Conservation (phyloP, 2,329 filamentous ascomycete species). For the Chaetomiaceae sp. region DNA sequence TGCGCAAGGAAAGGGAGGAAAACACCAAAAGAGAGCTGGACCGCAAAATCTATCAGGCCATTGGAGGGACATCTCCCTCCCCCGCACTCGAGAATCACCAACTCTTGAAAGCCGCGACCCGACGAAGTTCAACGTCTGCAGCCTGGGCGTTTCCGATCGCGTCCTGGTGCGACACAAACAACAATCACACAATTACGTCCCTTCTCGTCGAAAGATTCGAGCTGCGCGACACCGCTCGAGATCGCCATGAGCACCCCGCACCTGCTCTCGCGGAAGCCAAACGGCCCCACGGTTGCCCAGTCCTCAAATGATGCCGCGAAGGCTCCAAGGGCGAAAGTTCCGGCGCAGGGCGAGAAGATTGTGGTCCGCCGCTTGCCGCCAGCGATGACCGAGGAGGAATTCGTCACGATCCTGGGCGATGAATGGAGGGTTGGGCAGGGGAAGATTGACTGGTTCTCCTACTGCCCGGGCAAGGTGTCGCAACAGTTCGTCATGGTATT, state of each 20-base stretch:
- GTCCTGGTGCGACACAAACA: no score
- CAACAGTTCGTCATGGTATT: conserved; percentile 60
- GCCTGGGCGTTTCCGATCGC: no score
- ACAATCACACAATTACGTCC: no score
- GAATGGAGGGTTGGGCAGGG: conserved; percentile 79
- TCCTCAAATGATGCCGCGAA: conserved; percentile 36
- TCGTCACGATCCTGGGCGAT: conserved; percentile 64
- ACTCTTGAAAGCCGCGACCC: no score
- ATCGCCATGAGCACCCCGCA: conserved; percentile 24
- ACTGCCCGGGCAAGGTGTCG: conserved; percentile 63
- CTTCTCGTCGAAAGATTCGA: neutral
- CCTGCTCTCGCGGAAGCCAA: conserved; percentile 37
- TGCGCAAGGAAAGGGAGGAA: no score
- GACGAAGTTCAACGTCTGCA: no score
- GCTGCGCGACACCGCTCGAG: neutral
- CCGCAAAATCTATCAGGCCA: no score
- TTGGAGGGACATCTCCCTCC: no score
- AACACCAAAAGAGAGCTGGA: no score
- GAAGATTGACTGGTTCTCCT: conserved; percentile 80
- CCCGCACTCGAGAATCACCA: no score
- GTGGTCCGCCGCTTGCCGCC: conserved; percentile 81
- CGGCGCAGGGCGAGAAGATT: conserved; percentile 70
- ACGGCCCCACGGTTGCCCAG: conserved; percentile 46
- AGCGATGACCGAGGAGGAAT: conserved; percentile 75
- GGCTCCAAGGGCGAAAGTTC: conserved; percentile 44